Base-by-base conservation (phyloP, 2,329 filamentous ascomycete genomes). In the Aspergillus calidoustus region DNA sequence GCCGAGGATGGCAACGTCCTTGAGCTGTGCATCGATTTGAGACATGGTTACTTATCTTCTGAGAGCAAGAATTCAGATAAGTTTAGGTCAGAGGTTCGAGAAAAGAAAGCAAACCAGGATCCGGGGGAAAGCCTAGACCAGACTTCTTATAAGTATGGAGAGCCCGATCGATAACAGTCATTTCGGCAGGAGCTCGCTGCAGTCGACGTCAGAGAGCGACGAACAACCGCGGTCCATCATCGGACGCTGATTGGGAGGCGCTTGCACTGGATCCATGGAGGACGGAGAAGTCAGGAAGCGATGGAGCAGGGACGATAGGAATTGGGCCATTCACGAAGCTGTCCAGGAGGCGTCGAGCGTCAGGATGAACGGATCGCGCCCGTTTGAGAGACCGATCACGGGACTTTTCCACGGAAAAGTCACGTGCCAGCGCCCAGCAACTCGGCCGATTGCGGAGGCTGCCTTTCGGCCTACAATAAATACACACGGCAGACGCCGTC, bases 1-100 rank as follows among this genome's bases (percentile, higher is more conserved):
- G 74, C 92, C 94, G 72, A 92, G 89, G 84, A 98, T 87, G 80
- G 89, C 87, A 74, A 97, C 93, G 80, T 93, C 93, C 79, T 93
- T 89, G 69, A 97, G 89, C 75, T 96, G 91, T 67, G 85, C 81
- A 60, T 96, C 91, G 74, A 86, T 86, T 68, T 85, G 83, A 68
- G 88, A 84, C 90, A 92, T 93, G 43, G 23, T 50, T n/a, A 48
- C 54, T 46, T 61, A 52, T 52, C 55, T 41, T 41, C 11, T 41
- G 34, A 15, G 11, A 15, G 15, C 34, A 41, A 15, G 9, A 8
- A 19, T 22, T 23, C 15, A 38, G 44, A 48, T 8, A 56, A 46
- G 50, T 41, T 19, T 4, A 38, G 25, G 13, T 9, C 48, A n/a
- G 48, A 50, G n/a, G 46, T 47, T 31, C 28, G 17, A 31, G 28